Conservation (phyloP, 2,329 filamentous ascomycete genomes). For the Paraconiothyrium brasiliense region DNA sequence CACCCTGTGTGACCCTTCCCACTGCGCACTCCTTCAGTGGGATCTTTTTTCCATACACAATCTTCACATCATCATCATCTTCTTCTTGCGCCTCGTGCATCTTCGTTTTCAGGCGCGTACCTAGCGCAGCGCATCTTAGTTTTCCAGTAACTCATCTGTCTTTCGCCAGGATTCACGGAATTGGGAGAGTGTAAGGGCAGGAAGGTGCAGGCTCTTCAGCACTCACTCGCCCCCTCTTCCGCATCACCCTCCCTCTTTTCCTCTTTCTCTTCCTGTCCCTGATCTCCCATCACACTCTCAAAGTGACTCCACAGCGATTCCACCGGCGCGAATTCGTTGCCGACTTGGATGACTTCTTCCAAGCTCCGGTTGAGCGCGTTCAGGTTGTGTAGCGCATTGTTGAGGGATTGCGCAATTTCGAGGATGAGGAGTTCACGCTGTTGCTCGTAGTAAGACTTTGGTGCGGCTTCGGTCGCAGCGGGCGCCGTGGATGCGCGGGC, state of each 20-base stretch:
- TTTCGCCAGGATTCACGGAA: not conserved
- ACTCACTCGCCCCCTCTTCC: conserved; percentile 12
- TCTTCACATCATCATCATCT: not conserved
- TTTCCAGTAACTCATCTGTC: not conserved
- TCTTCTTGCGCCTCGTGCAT: not conserved
- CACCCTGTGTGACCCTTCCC: conserved; percentile 29
- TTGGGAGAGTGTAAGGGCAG: not conserved
- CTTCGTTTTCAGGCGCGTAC: not conserved
- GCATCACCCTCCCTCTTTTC: conserved; percentile 28
- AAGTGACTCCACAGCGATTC: conserved; percentile 98
- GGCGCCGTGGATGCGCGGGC: conserved; percentile 30
- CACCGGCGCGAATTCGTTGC: conserved; percentile 96
- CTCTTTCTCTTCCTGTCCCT: conserved; percentile 29
- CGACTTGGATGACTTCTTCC: conserved; percentile 91
- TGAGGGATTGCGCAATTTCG: conserved; percentile 79
- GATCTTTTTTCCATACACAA: not conserved
- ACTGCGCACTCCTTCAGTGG: conserved; percentile 28
- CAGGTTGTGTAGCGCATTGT: conserved; percentile 92
- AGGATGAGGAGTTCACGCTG: conserved; percentile 76
- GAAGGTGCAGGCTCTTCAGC: not conserved
- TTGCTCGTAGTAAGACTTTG: conserved; percentile 73
- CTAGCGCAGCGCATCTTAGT: not conserved
- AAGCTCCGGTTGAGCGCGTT: conserved; percentile 93
- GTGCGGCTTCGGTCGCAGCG: conserved; percentile 18
- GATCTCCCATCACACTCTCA: conserved; percentile 85